phyloP scores from a whole-genome alignment of 75 land plant genomes.

The Sequoiadendron giganteum region DNA sequence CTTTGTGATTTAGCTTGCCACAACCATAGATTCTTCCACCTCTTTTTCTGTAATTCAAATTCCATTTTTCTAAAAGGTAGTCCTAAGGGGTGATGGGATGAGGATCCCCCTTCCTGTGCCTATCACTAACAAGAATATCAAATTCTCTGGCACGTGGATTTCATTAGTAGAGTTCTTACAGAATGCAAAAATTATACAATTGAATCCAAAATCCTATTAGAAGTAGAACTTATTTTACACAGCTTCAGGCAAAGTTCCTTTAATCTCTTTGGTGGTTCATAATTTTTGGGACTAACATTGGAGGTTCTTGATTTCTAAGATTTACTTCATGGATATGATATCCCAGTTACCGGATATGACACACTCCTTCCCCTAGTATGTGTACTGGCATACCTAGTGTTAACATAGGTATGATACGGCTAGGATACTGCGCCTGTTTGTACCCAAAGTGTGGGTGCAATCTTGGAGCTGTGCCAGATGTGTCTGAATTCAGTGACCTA shows the following conservation, averaged over 20 bases:
- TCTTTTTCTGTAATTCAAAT: too few species aligned
- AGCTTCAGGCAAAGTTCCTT: not conserved
- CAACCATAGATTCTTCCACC: too few species aligned
- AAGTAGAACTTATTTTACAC: not conserved
- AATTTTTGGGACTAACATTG: not conserved
- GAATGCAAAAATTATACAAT: not conserved
- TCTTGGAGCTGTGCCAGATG: too few species aligned
- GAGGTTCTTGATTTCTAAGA: too few species aligned
- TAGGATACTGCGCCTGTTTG: too few species aligned
- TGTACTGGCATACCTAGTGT: too few species aligned
- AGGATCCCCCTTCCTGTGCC: not conserved
- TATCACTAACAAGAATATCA: not conserved
- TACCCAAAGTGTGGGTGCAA: too few species aligned
- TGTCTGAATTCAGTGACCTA: too few species aligned
- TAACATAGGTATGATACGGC: too few species aligned
- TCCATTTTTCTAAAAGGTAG: not conserved
- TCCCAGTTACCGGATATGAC: too few species aligned
- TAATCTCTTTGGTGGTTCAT: not conserved
- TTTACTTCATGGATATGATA: not conserved
- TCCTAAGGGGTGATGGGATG: not conserved
- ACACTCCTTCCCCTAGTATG: too few species aligned
- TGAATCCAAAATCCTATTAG: not conserved
- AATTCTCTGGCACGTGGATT: not conserved
- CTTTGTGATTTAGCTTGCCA: too few species aligned
- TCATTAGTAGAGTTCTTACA: not conserved